Evolutionary conservation across 2,329 filamentous ascomycete genomes (phyloP).

Genomic region (Thelonectria rubi): DNA sequence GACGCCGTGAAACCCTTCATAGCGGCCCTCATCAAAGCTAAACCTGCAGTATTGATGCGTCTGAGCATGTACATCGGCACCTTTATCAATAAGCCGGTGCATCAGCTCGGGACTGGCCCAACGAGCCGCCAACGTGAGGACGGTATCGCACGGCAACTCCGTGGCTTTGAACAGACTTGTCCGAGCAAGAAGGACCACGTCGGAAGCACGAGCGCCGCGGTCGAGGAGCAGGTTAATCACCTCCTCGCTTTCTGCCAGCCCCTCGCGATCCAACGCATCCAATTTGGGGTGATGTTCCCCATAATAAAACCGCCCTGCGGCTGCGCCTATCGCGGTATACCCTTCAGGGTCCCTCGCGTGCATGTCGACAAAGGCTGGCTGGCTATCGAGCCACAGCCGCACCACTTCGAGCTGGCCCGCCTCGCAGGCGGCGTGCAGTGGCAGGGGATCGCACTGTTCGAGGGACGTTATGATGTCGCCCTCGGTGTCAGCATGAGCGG

Average conservation of each 20-base stretch:
- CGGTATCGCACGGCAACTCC: neutral
- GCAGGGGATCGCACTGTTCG: neutral
- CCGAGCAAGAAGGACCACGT: constrained; percentile 30
- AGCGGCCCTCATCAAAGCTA: neutral
- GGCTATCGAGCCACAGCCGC: neutral
- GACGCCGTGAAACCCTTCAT: neutral
- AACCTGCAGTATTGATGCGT: neutral
- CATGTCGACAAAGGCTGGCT: constrained; percentile 1
- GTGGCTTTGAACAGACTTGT: constrained; percentile 20
- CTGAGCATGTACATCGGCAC: constrained; percentile 2
- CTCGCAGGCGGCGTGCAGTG: neutral
- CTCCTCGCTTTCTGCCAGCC: too few relatives aligned
- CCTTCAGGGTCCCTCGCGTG: neutral
- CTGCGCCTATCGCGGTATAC: neutral
- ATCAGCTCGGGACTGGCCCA: neutral
- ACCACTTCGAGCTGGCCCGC: neutral
- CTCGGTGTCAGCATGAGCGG: neutral
- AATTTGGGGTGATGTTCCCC: neutral
- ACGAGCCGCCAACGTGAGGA: neutral
- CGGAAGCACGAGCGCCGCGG: neutral
- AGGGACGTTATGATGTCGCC: neutral
- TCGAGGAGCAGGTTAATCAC: constrained; percentile 5
- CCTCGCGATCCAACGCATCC: too few relatives aligned
- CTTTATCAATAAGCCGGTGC: constrained; percentile 3
- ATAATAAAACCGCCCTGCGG: neutral